phyloP scores from a whole-genome alignment of 768 basidiomycete species.

The Naganishia randhawae region DNA sequence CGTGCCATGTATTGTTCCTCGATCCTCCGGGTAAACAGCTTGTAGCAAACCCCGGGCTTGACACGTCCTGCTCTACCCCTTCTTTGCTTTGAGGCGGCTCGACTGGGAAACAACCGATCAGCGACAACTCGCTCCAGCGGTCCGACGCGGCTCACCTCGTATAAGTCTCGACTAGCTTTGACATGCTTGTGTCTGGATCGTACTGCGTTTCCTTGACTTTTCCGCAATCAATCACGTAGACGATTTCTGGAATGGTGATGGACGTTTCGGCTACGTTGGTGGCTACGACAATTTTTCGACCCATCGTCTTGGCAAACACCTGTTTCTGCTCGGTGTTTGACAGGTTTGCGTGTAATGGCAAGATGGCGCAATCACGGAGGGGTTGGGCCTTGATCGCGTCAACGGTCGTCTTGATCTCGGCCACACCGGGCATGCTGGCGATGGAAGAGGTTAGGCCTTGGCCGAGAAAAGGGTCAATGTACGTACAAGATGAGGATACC shows the following conservation, averaged over 20 bases:
- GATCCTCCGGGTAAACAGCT: slow-evolving; percentile 72
- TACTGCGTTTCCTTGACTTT: slow-evolving; percentile 77
- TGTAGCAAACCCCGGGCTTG: slow-evolving; percentile 65
- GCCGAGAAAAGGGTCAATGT: background rate
- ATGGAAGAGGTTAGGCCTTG: background rate
- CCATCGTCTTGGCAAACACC: slow-evolving; percentile 64
- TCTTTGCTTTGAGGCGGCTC: slow-evolving; percentile 74
- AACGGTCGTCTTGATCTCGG: slow-evolving; percentile 76
- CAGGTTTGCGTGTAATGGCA: slow-evolving; percentile 85
- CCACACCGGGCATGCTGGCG: slow-evolving; percentile 70
- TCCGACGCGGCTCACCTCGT: slow-evolving; percentile 36
- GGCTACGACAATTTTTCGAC: slow-evolving; percentile 78
- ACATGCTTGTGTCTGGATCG: slow-evolving; percentile 68
- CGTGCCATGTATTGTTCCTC: slow-evolving; percentile 62
- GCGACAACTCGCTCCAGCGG: slow-evolving; percentile 42
- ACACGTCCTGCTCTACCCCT: slow-evolving; percentile 87
- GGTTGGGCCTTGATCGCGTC: slow-evolving; percentile 54
- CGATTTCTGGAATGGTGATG: slow-evolving; percentile 83
- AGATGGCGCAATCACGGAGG: slow-evolving; percentile 47
- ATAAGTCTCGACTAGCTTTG: slow-evolving; percentile 73
- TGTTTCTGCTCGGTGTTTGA: slow-evolving; percentile 75
- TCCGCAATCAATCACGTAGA: slow-evolving; percentile 78
- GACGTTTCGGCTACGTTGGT: slow-evolving; percentile 84
- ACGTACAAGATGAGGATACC: slow-evolving; percentile 71
- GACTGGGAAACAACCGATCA: slow-evolving; percentile 54